Evolutionary conservation across 108 stramenopile genomes (phyloP), one percentile per base, ranked within the genome.

Genomic region (Cyclotella sp.): DNA sequence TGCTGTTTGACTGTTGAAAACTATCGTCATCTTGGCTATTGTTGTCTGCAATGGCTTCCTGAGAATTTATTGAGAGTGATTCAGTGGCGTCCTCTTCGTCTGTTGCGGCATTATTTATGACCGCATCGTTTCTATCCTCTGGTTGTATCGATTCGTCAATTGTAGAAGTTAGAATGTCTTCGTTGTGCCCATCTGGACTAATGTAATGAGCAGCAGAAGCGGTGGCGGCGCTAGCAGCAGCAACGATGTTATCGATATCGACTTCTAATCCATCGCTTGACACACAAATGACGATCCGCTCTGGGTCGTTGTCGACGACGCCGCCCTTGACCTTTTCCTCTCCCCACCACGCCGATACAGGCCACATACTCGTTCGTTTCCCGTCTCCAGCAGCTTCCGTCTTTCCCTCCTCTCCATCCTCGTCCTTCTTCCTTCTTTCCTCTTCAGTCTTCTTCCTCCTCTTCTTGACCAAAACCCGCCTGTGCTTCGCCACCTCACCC

Each of bases 401-500:
- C 14, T 26, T 26, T 62, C 41, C 61, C 3, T 16, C 61, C 41
- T 62, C 40, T 9, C 18, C 63, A 10, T 29, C 63, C 3, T 21
- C 63, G 22, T 22, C 45, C 27, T 16, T 13, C 43, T 34, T 16
- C 22, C 49, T 52, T 7, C 49, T 30, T 29, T 68, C 67, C 34
- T 68, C 49, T 1, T 40, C 39, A 8, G 51, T 68, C 49, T 51
- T 68, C 19, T 68, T 68, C 19, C 67, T 52, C 49, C 49, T 52
- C 49, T 68, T 68, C 30, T 68, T 68, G 26, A 68, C 67, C 30
- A 52, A 53, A 30, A 52, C 30, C 49, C 24, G 6, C 68, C 27
- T 78, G 54, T 47, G 59, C 58, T 62, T 64, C 34, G 14, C 42
- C 30, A 39, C 28, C n/a, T 72, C 71, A 4, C 47, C 57, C 55